phyloP scores from a whole-genome alignment of 148 eudicot genomes.

The Rhododendron kiyosumense region DNA sequence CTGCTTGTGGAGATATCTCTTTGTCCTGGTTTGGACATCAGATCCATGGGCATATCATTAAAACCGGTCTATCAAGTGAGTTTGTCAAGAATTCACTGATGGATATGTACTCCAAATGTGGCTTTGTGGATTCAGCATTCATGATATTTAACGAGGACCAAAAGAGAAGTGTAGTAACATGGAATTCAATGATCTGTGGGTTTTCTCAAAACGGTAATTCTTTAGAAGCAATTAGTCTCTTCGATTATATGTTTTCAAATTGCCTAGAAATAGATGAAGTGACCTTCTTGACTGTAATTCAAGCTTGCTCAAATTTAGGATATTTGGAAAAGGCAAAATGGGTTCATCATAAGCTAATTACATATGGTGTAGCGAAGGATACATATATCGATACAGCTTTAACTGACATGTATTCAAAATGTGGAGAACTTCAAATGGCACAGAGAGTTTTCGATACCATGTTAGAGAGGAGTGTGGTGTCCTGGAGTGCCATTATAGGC shows the following conservation, averaged over 20 bases:
- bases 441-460: constrained; percentile 39
- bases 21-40: constrained; percentile 36
- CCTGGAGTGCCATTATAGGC: constrained; percentile 60
- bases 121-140: constrained; percentile 32
- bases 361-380: constrained; percentile 29
- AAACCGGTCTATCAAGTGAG: constrained; percentile 32
- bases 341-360: constrained; percentile 50
- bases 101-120: constrained; percentile 56
- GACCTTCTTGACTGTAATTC: constrained; percentile 45
- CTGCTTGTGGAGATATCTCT: constrained; percentile 37
- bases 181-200: constrained; percentile 66
- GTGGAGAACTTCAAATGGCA: constrained; percentile 55
- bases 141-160: constrained; percentile 26
- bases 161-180: constrained; percentile 36
- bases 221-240: constrained; percentile 40
- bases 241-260: constrained; percentile 36
- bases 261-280: constrained; percentile 42
- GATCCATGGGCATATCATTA: constrained; percentile 36
- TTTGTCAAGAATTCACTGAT: constrained; percentile 49
- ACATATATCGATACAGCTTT: constrained; percentile 46
- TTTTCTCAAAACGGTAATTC: constrained; percentile 43
- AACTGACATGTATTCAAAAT: constrained; percentile 50
- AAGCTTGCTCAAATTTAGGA: constrained; percentile 60
- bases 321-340: constrained; percentile 48
- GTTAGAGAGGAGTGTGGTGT: constrained; percentile 40